phyloP scores from a whole-genome alignment of 176 grass and related monocot species.

The Musa beccarii region DNA sequence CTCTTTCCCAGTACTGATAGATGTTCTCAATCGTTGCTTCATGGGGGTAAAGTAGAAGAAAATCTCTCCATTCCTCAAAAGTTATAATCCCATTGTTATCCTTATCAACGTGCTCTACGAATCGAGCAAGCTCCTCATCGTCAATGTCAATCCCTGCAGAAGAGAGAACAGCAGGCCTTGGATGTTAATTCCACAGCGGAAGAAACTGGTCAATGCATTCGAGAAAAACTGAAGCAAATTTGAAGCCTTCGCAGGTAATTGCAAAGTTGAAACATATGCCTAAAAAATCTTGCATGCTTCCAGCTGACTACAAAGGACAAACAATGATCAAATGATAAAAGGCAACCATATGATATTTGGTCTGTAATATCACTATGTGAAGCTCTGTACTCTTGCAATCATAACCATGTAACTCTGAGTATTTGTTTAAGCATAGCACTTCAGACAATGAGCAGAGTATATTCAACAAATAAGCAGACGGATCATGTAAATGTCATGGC shows the following conservation, averaged over 20 bases:
- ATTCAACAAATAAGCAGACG: not conserved
- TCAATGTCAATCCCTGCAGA: conserved; percentile 78
- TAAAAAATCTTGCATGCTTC: not conserved
- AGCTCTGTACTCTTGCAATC: not conserved
- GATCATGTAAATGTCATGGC: not conserved
- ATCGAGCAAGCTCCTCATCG: conserved; percentile 72
- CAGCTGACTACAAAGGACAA: not conserved
- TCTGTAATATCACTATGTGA: too few relatives aligned
- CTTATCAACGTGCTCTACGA: conserved; percentile 89
- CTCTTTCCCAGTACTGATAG: conserved; percentile 84
- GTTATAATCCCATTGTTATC: conserved; percentile 93
- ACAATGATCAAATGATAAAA: not conserved
- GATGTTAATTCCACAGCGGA: conserved; percentile 19
- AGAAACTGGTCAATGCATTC: not conserved
- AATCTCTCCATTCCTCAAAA: conserved; percentile 95
- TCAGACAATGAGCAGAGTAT: not conserved
- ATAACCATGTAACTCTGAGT: not conserved
- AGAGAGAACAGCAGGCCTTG: conserved; percentile 24
- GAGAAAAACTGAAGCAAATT: not conserved
- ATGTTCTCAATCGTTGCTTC: conserved; percentile 88
- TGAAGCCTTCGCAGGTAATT: not conserved
- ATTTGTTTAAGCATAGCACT: not conserved
- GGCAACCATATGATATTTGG: not conserved
- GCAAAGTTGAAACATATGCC: not conserved
- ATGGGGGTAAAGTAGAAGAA: conserved; percentile 84